These are phyloP conservation scores for Escallonia herrerae DNA, from an alignment of 129 eudicot species.

Conservation along the genomic window DNA sequence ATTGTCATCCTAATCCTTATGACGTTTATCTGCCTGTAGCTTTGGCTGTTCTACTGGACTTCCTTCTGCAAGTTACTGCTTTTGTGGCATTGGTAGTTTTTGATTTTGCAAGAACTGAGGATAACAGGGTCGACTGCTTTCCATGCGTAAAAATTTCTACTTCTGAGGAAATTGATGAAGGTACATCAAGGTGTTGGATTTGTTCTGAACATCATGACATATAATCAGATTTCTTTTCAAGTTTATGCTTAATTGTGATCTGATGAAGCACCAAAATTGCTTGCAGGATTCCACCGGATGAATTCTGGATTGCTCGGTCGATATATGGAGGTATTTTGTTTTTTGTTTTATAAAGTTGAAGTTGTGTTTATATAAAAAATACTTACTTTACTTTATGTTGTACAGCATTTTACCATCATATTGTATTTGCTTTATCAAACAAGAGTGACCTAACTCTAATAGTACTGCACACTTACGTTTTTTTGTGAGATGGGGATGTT, in stretches of 20 bases:
- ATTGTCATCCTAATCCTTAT: constrained; percentile 1
- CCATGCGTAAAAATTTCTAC: constrained; percentile 41
- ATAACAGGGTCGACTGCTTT: constrained; percentile 51
- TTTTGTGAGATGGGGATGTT: too few relatives aligned
- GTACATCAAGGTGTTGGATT: constrained; percentile 10
- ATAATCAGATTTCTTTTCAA: not conserved
- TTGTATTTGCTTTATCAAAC: too few relatives aligned
- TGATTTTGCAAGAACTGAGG: constrained; percentile 58
- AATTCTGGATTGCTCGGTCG: constrained; percentile 44
- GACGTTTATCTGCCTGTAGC: constrained; percentile 27
- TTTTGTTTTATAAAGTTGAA: not conserved
- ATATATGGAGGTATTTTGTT: constrained; percentile 55
- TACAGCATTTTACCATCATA: too few relatives aligned
- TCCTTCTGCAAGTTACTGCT: constrained; percentile 70
- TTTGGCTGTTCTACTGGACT: constrained; percentile 66
- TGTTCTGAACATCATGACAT: not conserved
- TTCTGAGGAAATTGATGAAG: constrained; percentile 29
- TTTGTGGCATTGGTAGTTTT: constrained; percentile 60
- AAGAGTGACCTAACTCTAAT: too few relatives aligned
- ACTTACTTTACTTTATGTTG: too few relatives aligned
- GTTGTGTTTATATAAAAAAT: too few relatives aligned
- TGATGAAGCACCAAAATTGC: not conserved
- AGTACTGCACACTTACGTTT: too few relatives aligned
- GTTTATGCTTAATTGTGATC: not conserved
- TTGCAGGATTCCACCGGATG: constrained; percentile 35